Conservation (phyloP, 495 filamentous ascomycete species). For the Xylaria longipes region DNA sequence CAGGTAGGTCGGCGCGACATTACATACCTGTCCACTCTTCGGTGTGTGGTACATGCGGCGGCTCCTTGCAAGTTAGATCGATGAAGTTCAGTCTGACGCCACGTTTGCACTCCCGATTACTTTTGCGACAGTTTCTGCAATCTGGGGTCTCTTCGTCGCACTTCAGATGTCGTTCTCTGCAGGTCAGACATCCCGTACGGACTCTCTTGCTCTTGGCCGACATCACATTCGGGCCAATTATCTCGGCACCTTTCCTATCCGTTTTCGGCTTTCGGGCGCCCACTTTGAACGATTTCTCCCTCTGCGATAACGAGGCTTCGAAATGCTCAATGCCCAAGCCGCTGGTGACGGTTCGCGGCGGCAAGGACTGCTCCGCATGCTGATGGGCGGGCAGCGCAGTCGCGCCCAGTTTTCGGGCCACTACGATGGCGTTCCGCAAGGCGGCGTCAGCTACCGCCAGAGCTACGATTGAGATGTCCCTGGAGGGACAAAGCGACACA, state of each 20-base stretch:
- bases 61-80: slow-evolving; percentile 75
- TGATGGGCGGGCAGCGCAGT: slow-evolving; percentile 36
- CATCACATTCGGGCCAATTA: slow-evolving; percentile 38
- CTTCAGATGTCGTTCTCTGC: slow-evolving; percentile 70
- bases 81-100: slow-evolving; percentile 93
- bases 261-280: slow-evolving; percentile 34
- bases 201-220: slow-evolving; percentile 70
- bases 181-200: slow-evolving; percentile 79
- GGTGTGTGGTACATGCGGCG: slow-evolving; percentile 65
- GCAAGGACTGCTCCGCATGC: slow-evolving; percentile 42
- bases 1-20: not conserved
- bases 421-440: slow-evolving; percentile 38
- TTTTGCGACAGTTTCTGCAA: slow-evolving; percentile 89
- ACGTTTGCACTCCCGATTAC: slow-evolving; percentile 81
- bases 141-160: slow-evolving; percentile 81
- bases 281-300: slow-evolving; percentile 29
- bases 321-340: slow-evolving; percentile 36
- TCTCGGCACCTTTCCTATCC: slow-evolving; percentile 34
- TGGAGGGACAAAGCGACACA: slow-evolving; percentile 12
- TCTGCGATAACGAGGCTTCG: slow-evolving; percentile 37
- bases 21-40: slow-evolving; percentile 68
- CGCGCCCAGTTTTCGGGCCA: slow-evolving; percentile 42
- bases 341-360: slow-evolving; percentile 42
- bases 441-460: slow-evolving; percentile 44
- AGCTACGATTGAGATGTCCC: slow-evolving; percentile 32